Evolutionary conservation across 2,329 filamentous ascomycete genomes (phyloP).

Genomic region (Colletotrichum camelliae): DNA sequence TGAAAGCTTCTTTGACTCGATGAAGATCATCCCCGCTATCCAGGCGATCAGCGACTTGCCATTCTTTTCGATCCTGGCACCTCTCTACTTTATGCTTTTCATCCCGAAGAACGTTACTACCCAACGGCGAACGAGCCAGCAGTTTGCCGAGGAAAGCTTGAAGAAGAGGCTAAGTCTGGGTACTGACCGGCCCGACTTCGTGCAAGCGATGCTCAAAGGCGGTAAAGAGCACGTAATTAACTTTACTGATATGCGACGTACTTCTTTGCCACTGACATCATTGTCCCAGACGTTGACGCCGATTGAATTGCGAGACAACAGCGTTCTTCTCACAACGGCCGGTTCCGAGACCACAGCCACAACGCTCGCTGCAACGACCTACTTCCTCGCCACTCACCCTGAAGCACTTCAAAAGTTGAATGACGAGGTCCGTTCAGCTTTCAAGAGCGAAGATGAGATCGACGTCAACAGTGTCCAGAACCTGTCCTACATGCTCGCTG

Average conservation of each 20-base stretch:
- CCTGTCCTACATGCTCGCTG: conserved; percentile 44
- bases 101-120: background rate
- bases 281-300: conserved; percentile 22
- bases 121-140: background rate
- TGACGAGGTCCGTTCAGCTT: conserved; percentile 43
- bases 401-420: conserved; percentile 32
- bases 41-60: background rate
- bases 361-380: conserved; percentile 43
- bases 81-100: background rate
- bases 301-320: conserved; percentile 14
- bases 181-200: background rate
- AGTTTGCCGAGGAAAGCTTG: background rate
- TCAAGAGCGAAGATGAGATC: conserved; percentile 41
- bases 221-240: conserved; percentile 10
- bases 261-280: background rate
- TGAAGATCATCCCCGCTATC: background rate
- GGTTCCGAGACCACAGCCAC: conserved; percentile 53
- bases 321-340: conserved; percentile 31
- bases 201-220: conserved; percentile 17
- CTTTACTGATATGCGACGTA: too few relatives aligned
- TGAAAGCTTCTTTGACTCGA: conserved; percentile 22
- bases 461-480: conserved; percentile 30
- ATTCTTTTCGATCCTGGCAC: background rate
- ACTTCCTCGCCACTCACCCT: conserved; percentile 39
- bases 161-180: background rate